Evolutionary conservation across 495 filamentous ascomycete species (phyloP).

Genomic region (Thozetella sp.): DNA sequence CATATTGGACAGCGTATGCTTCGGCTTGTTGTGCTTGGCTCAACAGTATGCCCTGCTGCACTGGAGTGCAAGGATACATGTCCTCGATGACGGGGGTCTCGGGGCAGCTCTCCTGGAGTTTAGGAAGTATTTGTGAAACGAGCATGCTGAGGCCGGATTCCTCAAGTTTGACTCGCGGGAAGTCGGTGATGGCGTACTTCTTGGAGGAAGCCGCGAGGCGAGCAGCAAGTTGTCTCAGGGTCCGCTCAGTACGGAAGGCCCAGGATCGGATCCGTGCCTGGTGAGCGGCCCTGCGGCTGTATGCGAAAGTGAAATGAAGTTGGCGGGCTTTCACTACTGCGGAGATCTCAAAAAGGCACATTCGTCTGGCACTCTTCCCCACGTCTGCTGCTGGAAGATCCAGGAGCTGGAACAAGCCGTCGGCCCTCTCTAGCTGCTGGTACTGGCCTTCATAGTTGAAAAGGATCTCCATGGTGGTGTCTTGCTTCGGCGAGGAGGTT

Average conservation of each 20-base stretch:
- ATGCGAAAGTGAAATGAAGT: constrained; percentile 54
- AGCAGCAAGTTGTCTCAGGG: background rate
- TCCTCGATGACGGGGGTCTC: too few species aligned
- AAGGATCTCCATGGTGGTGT: constrained; percentile 54
- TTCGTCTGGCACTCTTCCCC: constrained; percentile 29
- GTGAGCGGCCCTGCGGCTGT: constrained; percentile 55
- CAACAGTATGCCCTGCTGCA: too few species aligned
- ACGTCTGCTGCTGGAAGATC: constrained; percentile 46
- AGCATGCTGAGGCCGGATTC: too few species aligned
- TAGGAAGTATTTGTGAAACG: too few species aligned
- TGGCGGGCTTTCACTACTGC: constrained; percentile 38
- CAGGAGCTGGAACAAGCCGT: constrained; percentile 53
- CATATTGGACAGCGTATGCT: too few species aligned
- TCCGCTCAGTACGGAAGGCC: constrained; percentile 27
- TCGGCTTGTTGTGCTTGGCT: too few species aligned
- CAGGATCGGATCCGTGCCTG: constrained; percentile 46
- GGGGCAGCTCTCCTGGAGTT: too few species aligned
- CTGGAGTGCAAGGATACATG: too few species aligned
- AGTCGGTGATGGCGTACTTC: background rate
- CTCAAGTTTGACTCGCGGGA: background rate
- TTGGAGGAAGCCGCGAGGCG: background rate
- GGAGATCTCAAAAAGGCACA: constrained; percentile 54
- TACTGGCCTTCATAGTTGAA: constrained; percentile 64
- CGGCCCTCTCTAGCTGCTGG: constrained; percentile 53
- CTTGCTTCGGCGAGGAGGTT: constrained; percentile 29